Evolutionary conservation across 345 rosid species (phyloP).

Genomic region (Eucalyptus dawsonii): DNA sequence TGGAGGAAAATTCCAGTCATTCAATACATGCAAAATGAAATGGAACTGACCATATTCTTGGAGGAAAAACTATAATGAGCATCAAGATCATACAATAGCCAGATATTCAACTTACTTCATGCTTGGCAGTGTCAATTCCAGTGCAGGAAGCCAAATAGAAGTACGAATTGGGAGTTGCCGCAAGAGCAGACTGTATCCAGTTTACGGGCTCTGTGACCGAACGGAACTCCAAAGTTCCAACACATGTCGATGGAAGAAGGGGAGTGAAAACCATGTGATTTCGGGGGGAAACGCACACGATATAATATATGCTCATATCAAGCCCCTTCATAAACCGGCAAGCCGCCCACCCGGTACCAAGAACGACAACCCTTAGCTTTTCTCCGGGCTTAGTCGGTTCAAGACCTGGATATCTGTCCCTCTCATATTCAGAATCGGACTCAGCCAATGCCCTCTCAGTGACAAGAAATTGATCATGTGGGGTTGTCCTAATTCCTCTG

Average conservation of each 20-base stretch:
- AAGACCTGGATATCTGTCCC: conserved; percentile 26
- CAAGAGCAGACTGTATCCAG: conserved; percentile 68
- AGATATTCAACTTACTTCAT: conserved; percentile 34
- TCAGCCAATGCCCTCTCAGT: conserved; percentile 20
- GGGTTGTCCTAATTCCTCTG: conserved; percentile 39
- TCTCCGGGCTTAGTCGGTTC: conserved; percentile 31
- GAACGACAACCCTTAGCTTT: conserved; percentile 40
- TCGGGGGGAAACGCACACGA: conserved; percentile 63
- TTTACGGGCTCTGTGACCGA: conserved; percentile 84
- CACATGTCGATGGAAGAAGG: conserved; percentile 3
- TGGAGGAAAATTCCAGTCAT: background rate
- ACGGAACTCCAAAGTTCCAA: conserved; percentile 79
- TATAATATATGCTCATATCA: conserved; percentile 37
- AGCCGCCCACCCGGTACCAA: conserved; percentile 77
- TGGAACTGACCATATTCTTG: background rate
- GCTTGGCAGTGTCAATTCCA: conserved; percentile 51
- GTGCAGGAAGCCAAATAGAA: conserved; percentile 75
- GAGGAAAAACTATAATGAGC: background rate
- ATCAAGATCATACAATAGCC: background rate
- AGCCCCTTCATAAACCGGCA: conserved; percentile 64
- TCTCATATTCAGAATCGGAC: conserved; percentile 22
- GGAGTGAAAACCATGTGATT: conserved; percentile 73
- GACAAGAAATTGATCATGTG: conserved; percentile 12
- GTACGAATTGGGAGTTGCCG: conserved; percentile 60
- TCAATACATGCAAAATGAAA: background rate